Evolutionary conservation across 495 filamentous ascomycete species (phyloP), one percentile per base, ranked within the genome.

Genomic region (Cryomyces minteri): DNA sequence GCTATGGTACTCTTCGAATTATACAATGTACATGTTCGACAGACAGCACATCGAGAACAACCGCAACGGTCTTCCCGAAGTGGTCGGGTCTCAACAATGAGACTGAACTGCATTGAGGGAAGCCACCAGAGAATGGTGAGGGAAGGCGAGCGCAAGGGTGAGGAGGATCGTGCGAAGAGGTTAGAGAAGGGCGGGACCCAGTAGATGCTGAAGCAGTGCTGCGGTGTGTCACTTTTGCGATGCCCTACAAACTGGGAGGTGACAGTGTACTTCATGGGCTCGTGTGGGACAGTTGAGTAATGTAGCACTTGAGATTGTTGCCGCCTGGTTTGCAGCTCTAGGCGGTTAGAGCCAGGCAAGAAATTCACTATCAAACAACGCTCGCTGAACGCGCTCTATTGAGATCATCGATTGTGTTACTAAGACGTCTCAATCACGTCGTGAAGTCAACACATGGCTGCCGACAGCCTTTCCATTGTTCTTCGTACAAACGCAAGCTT

Each of bases 21-120:
- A 25, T 2, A 25, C 18, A n/a, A n/a, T 25, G 18, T 25, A 25
- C 18, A 25, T 25, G 18, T 25, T 25, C 18, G 1, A 25, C 18
- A 2, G 18, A 1, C 18, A 25, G 18, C 18, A 2, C 2, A 2
- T 25, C 18, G 2, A 25, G 18, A 25, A 25, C 18, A 25, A 25
- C 18, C 18, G 18, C 18, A 25, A 25, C 18, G 18, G 18, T 25
- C 18, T 25, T 25, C 18, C 18, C 18, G 2, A 2, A 25, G 57
- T 94, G 79, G 74, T 67, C 67, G 8, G 77, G 72, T 0, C 56
- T 94, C 56, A 73, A 77, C 50, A 62, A 68, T 0, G 37, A 69
- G 25, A 93, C 84, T 54, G 69, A 81, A 28, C 50, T 74, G 46
- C 66, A 93, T 31, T 75, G 79, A 52, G 81, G 90, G 49, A 57